phyloP scores from a whole-genome alignment of 352 stramenopile species.

The Blastocystis sp. region DNA sequence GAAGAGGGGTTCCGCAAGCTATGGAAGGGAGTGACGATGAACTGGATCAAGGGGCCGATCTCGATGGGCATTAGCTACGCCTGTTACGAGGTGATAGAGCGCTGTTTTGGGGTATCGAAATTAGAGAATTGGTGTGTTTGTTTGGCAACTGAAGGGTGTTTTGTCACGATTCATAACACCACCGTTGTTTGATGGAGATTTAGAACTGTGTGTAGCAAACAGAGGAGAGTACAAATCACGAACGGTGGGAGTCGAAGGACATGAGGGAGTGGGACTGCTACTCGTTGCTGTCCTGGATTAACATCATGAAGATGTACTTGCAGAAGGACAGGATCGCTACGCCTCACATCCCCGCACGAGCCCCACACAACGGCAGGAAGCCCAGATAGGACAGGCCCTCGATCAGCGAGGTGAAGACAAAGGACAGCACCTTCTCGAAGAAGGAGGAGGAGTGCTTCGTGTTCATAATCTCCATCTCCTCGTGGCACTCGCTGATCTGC shows the following conservation, averaged over 20 bases:
- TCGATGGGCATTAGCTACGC: constrained; percentile 84
- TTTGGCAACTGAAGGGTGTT: too few species aligned
- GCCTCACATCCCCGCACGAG: neutral
- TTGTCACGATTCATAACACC: too few species aligned
- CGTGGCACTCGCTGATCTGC: constrained; percentile 4
- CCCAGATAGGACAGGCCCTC: constrained; percentile 33
- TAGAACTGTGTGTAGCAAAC: neutral
- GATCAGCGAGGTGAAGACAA: constrained; percentile 42
- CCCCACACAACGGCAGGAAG: constrained; percentile 16
- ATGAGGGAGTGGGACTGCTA: too few species aligned
- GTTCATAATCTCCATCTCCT: constrained; percentile 59
- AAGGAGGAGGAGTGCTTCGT: neutral
- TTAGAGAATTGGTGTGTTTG: constrained; percentile 52
- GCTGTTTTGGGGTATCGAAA: constrained; percentile 72
- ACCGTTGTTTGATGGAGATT: too few species aligned
- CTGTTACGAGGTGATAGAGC: constrained; percentile 80
- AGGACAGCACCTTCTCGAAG: constrained; percentile 15
- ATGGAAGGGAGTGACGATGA: constrained; percentile 84
- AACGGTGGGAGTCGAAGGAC: too few species aligned
- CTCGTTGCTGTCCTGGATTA: neutral
- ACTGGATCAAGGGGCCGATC: constrained; percentile 85
- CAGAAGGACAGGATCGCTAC: constrained; percentile 46
- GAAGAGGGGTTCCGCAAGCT: constrained; percentile 80
- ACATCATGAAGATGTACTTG: constrained; percentile 46
- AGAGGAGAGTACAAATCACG: neutral